Evolutionary conservation across 257 asterid genomes (phyloP).

Genomic region (Paraleonurus japonicus): DNA sequence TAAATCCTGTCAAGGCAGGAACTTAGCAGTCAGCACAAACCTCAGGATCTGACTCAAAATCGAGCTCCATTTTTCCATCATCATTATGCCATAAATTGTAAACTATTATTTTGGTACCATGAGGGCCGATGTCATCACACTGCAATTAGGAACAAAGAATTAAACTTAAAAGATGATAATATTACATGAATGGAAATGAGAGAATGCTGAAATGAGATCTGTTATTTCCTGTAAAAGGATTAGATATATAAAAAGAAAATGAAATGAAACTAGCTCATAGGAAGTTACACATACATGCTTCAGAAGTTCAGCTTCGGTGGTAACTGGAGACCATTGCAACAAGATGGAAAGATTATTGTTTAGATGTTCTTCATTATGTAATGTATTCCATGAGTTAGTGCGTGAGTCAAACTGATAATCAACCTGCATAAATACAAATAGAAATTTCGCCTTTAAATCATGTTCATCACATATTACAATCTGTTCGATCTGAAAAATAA

Average conservation of each 20-base stretch:
- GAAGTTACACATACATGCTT: constrained; percentile 66
- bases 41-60: constrained; percentile 79
- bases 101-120: constrained; percentile 73
- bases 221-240: not conserved
- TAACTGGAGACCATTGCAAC: constrained; percentile 79
- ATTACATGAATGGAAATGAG: not conserved
- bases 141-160: constrained; percentile 32
- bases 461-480: constrained; percentile 7
- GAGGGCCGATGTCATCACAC: constrained; percentile 77
- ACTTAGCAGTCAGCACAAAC: constrained; percentile 38
- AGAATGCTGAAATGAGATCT: not conserved
- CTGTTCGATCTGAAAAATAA: not conserved
- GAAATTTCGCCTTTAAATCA: constrained; percentile 17
- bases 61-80: constrained; percentile 81
- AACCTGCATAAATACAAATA: constrained; percentile 49
- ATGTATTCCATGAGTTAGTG: constrained; percentile 52
- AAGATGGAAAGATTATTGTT: constrained; percentile 60
- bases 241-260: not conserved
- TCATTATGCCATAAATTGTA: constrained; percentile 79
- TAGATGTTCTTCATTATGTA: constrained; percentile 45
- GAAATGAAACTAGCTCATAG: not conserved
- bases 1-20: constrained; percentile 13
- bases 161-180: constrained; percentile 9
- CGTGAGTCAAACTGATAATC: constrained; percentile 56
- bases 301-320: constrained; percentile 71